Evolutionary conservation across 1,284 basidiomycete species (phyloP).

Genomic region (Hemileia vastatrix): DNA sequence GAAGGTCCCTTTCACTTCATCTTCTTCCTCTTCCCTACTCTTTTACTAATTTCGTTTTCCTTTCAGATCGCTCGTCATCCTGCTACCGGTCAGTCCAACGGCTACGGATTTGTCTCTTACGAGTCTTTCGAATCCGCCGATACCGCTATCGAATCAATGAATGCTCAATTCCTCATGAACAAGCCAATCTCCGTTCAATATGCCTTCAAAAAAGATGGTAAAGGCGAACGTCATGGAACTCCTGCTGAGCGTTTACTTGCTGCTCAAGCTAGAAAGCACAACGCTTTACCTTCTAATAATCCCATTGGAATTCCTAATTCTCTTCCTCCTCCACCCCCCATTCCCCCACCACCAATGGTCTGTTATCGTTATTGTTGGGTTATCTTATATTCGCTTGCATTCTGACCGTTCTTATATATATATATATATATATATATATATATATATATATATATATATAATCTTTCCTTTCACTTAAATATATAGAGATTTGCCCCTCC

Average conservation of each 20-base stretch:
- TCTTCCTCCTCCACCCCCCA: slow-evolving; percentile 58
- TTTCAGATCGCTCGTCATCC: slow-evolving; percentile 80
- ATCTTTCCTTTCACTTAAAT: not conserved
- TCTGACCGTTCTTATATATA: slow-evolving; percentile 56
- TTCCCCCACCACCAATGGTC: slow-evolving; percentile 44
- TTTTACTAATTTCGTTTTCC: not conserved
- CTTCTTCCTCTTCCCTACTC: not conserved
- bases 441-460: too few species aligned
- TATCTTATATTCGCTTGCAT: slow-evolving; percentile 28
- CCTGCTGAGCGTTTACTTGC: slow-evolving; percentile 88
- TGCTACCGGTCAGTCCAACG: slow-evolving; percentile 72
- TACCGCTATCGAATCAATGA: slow-evolving; percentile 91
- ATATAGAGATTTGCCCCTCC: not conserved
- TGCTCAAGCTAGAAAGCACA: slow-evolving; percentile 88
- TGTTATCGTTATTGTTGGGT: slow-evolving; percentile 32
- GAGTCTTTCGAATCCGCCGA: slow-evolving; percentile 96
- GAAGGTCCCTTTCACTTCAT: slow-evolving; percentile 56
- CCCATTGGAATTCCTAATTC: slow-evolving; percentile 50
- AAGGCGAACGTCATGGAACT: slow-evolving; percentile 93
- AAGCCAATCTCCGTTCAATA: slow-evolving; percentile 93
- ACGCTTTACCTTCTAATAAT: slow-evolving; percentile 63
- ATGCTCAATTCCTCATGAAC: slow-evolving; percentile 94
- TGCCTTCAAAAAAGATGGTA: slow-evolving; percentile 97
- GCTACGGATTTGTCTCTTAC: slow-evolving; percentile 92
- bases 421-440: too few species aligned